Conservation (phyloP, 768 basidiomycete genomes). For the Jaapia argillacea region DNA sequence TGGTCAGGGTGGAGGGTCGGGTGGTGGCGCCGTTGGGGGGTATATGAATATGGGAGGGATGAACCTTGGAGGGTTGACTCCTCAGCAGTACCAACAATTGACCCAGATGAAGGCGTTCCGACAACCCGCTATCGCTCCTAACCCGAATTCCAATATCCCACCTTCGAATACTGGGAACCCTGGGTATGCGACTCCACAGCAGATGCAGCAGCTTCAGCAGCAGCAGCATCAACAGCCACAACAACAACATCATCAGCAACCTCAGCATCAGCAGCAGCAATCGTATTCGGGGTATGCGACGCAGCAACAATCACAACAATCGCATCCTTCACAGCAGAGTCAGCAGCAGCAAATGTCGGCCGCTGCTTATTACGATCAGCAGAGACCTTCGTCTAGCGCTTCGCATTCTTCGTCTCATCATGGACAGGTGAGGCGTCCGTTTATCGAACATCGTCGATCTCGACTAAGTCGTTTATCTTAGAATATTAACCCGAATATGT, state of each 20-base stretch:
- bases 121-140: too few species aligned
- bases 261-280: conserved; percentile 11
- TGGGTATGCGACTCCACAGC: too few species aligned
- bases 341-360: conserved; percentile 14
- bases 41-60: neutral
- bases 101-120: conserved; percentile 1
- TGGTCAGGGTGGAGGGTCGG: too few species aligned
- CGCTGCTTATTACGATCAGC: neutral
- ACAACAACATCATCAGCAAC: conserved; percentile 12
- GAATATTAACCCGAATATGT: conserved; percentile 4
- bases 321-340: conserved; percentile 8
- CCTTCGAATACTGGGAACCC: too few species aligned
- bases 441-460: neutral
- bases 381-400: neutral
- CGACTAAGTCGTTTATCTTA: neutral
- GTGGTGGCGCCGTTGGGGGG: too few species aligned
- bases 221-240: conserved; percentile 10
- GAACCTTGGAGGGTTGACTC: neutral
- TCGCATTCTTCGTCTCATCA: neutral
- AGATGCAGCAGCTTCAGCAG: conserved; percentile 2
- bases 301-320: conserved; percentile 15
- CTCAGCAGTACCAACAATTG: conserved; percentile 1
- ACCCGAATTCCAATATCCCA: conserved; percentile 1
- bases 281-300: conserved; percentile 8
- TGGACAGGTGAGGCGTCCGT: neutral